phyloP scores from a whole-genome alignment of 768 basidiomycete species.

The Mycena haematopus region DNA sequence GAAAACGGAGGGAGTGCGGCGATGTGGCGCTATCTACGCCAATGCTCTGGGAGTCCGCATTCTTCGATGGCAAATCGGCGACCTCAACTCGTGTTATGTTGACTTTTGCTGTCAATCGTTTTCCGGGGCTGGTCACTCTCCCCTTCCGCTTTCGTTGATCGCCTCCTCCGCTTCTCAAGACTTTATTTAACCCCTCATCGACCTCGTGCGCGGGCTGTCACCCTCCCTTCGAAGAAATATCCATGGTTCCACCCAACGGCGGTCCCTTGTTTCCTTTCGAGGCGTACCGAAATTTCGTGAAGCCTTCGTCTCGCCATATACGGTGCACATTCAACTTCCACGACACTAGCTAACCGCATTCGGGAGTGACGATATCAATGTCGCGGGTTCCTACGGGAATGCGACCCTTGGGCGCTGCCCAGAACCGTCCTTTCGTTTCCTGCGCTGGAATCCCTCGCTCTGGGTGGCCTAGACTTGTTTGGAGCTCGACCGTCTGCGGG shows the following conservation, averaged over 20 bases:
- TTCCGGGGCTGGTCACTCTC: neutral
- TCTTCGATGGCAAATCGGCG: neutral
- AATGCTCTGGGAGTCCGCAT: neutral
- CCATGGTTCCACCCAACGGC: neutral
- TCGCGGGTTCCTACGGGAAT: neutral
- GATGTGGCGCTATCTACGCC: neutral
- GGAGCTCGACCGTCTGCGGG: too few species aligned
- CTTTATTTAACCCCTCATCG: neutral
- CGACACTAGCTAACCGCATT: slow-evolving; percentile 5
- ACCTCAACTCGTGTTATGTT: neutral
- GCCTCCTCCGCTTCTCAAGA: neutral
- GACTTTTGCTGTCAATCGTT: neutral
- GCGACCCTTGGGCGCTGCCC: neutral
- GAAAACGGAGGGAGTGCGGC: neutral
- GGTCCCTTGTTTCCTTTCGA: neutral
- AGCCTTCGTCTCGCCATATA: neutral
- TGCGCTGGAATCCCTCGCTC: slow-evolving; percentile 1
- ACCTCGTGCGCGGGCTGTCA: neutral
- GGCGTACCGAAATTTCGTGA: slow-evolving; percentile 8
- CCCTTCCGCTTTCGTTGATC: neutral
- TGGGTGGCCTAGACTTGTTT: too few species aligned
- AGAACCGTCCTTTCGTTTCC: neutral
- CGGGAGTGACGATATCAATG: neutral
- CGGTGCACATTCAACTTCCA: neutral
- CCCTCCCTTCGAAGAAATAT: neutral